Evolutionary conservation across 2,329 filamentous ascomycete species (phyloP).

Genomic region (Plectosphaerella plurivora): DNA sequence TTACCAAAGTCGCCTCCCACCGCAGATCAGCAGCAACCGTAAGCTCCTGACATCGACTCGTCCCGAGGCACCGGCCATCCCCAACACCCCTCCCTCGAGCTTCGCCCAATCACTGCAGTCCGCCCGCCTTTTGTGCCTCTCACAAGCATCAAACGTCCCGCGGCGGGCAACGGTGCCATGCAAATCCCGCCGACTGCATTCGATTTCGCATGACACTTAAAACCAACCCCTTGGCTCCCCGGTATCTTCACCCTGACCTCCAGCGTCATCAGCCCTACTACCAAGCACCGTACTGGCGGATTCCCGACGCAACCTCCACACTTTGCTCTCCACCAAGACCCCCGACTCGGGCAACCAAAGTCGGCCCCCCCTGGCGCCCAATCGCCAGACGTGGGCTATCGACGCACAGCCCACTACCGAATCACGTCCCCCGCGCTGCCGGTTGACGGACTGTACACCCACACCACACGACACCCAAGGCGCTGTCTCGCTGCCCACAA

Average conservation of each 20-base stretch:
- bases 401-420: too few relatives aligned
- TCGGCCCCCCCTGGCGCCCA: too few relatives aligned
- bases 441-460: neutral
- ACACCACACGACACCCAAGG: neutral
- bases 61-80: neutral
- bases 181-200: neutral
- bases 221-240: neutral
- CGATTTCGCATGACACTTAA: neutral
- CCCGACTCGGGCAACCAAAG: neutral
- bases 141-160: neutral
- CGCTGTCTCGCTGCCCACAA: neutral
- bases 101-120: neutral
- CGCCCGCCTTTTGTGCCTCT: neutral
- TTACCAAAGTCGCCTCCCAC: neutral
- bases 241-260: neutral
- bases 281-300: neutral
- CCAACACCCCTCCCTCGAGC: neutral
- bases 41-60: neutral
- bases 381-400: too few relatives aligned
- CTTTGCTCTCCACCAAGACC: neutral
- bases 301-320: neutral
- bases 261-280: neutral
- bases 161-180: too few relatives aligned
- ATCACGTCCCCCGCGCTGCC: too few relatives aligned
- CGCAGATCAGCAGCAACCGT: neutral